Conservation (phyloP, 805 yeast genomes). For the Wickerhamiella australiensis region DNA sequence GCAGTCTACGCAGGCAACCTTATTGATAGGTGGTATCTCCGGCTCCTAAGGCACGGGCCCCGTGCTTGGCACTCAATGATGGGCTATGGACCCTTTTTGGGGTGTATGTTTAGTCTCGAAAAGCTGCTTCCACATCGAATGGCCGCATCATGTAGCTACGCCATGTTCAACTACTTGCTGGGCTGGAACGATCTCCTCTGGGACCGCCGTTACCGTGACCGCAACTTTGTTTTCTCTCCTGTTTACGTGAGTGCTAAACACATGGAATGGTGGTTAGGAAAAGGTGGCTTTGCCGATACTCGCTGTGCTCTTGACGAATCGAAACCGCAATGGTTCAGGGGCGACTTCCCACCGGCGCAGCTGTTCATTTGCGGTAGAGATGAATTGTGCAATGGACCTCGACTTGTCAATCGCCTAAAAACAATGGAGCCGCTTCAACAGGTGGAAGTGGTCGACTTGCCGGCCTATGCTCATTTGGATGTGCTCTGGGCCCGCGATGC, state of each 20-base stretch:
- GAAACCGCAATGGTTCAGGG: conserved; percentile 32
- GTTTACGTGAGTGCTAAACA: conserved; percentile 65
- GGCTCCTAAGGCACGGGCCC: conserved; percentile 23
- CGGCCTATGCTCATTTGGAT: conserved; percentile 73
- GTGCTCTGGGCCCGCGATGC: conserved; percentile 86
- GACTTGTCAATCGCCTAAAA: conserved; percentile 52
- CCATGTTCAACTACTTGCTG: conserved; percentile 76
- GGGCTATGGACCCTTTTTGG: conserved; percentile 70
- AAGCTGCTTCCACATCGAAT: conserved; percentile 37
- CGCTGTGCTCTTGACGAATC: conserved; percentile 44
- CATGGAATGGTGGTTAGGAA: conserved; percentile 88
- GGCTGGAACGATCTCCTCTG: conserved; percentile 78
- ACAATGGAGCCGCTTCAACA: conserved; percentile 36
- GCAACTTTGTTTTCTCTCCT: conserved; percentile 79
- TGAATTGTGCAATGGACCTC: conserved; percentile 61
- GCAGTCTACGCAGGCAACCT: conserved; percentile 81
- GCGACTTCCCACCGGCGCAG: conserved; percentile 45
- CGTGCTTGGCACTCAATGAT: conserved; percentile 35
- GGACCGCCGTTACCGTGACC: conserved; percentile 51
- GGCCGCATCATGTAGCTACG: conserved; percentile 55
- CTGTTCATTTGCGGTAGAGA: conserved; percentile 65
- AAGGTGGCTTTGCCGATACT: conserved; percentile 38
- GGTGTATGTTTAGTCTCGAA: conserved; percentile 55
- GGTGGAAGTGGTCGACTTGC: conserved; percentile 34
- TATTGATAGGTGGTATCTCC: conserved; percentile 38